Evolutionary conservation across 164 flowering plant species (phyloP).

Genomic region (Nymphaea colorata): DNA sequence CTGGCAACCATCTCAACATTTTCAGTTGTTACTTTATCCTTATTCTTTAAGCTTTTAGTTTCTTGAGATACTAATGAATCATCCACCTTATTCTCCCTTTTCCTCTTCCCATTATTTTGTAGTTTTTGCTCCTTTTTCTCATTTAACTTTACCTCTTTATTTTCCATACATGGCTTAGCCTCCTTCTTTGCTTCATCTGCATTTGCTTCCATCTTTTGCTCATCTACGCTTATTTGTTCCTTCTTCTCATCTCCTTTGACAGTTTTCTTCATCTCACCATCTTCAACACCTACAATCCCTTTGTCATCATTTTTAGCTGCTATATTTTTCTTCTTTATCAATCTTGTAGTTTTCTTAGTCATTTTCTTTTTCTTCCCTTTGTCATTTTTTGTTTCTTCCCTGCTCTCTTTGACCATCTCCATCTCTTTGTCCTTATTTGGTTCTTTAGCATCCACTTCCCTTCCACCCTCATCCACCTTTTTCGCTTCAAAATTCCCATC

Average conservation of each 20-base stretch:
- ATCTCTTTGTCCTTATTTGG: not conserved
- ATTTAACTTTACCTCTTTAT: conserved; percentile 6
- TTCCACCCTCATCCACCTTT: not conserved
- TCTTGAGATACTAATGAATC: not conserved
- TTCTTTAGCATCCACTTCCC: not conserved
- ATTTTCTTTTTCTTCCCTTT: not conserved
- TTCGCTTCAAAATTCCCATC: not conserved
- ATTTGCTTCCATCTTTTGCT: not conserved
- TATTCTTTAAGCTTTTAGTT: not conserved
- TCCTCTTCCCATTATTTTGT: conserved; percentile 5
- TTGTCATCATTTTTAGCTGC: not conserved
- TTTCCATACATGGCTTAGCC: not conserved
- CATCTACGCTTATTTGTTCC: not conserved
- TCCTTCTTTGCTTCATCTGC: conserved; percentile 5
- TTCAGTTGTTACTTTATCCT: not conserved
- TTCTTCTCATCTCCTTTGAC: not conserved
- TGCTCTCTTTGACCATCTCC: not conserved
- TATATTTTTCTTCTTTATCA: not conserved
- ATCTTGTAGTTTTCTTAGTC: not conserved
- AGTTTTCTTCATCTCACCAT: not conserved
- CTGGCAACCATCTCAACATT: not conserved
- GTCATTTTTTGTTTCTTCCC: not conserved
- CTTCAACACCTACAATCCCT: too few species aligned
- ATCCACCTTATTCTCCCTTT: conserved; percentile 8
- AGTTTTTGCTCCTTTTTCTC: conserved; percentile 3